Base-by-base conservation (phyloP, 192 early-diverging fungal species). In the Oehlia diaphana region DNA sequence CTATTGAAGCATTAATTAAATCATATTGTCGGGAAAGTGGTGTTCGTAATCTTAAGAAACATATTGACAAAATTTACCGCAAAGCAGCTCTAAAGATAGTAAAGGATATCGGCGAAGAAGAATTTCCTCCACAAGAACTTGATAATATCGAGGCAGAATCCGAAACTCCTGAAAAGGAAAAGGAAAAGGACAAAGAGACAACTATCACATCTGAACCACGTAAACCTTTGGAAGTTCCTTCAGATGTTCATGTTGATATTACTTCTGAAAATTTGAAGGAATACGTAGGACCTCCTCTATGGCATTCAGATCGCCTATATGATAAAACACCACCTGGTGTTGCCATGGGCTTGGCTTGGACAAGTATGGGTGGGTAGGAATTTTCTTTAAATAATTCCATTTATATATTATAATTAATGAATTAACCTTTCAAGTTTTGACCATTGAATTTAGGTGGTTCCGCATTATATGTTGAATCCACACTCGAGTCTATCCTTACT, bases 331-430 rank as follows among this genome's bases (percentile, higher is more conserved):
- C 96, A 14, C 88, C 95, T 4, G 98, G 98, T 63, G 96, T 99
- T 21, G 93, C 98, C 42, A 99, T 99, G 97, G 98, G 98, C 28
- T 87, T 99, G 68, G 98, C 98, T 3, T 99, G 96, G 97, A 99
- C 96, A 0, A 93, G 91, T 47, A 94, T 99, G 92, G 97, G 96
- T 92, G 81, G 80, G 83, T 80, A 63, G 71, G 58, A 79, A 12
- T 47, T 35, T 76, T 67, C 21, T 66, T 9, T 74, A 50, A 44
- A 74, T 33, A 9, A 14, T 44, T 26, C n/a, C 21, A 74, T 47
- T 42, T 14, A 35, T 64, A 9, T 19, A 63, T 49, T 14, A 64
- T 28, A 10, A 65, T 28, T 31, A 44, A 19, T 28, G 21, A 23
- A 6, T 61, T 66, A 28, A 63, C 28, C 16, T 68, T 78, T 58